Evolutionary conservation across 768 basidiomycete species (phyloP).

Genomic region (Trametes villosa): DNA sequence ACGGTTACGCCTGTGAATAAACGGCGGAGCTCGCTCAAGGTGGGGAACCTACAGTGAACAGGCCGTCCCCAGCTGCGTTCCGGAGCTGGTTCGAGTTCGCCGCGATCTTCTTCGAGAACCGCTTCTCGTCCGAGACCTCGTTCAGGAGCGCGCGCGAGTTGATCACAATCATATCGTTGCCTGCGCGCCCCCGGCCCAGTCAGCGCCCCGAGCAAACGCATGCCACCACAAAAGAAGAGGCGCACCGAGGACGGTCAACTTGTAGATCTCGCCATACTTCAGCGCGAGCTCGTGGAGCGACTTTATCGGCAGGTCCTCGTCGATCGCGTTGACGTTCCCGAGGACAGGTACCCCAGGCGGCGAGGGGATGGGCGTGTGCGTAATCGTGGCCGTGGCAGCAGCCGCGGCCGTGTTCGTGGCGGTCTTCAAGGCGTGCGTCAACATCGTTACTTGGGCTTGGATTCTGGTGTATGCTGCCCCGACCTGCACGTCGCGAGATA

Average conservation of each 20-base stretch:
- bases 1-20: constrained; percentile 32
- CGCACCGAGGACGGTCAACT: constrained; percentile 42
- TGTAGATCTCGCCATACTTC: constrained; percentile 48
- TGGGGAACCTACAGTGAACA: constrained; percentile 42
- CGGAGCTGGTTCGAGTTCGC: constrained; percentile 42
- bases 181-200: constrained; percentile 19
- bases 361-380: constrained; percentile 45
- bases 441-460: background rate
- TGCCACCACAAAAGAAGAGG: background rate
- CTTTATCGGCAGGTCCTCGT: constrained; percentile 40
- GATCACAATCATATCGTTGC: constrained; percentile 34
- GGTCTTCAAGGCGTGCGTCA: background rate
- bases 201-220: background rate
- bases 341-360: constrained; percentile 47
- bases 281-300: constrained; percentile 40
- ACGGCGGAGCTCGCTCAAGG: constrained; percentile 21
- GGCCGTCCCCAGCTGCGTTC: constrained; percentile 44
- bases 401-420: background rate
- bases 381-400: constrained; percentile 17
- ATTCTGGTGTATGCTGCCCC: too few species aligned
- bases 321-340: constrained; percentile 42
- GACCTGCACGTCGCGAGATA: background rate
- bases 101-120: constrained; percentile 45
- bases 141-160: constrained; percentile 43
- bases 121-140: constrained; percentile 47